Base-by-base conservation (phyloP, 2,329 filamentous ascomycete species). In the Colletotrichum sp. region DNA sequence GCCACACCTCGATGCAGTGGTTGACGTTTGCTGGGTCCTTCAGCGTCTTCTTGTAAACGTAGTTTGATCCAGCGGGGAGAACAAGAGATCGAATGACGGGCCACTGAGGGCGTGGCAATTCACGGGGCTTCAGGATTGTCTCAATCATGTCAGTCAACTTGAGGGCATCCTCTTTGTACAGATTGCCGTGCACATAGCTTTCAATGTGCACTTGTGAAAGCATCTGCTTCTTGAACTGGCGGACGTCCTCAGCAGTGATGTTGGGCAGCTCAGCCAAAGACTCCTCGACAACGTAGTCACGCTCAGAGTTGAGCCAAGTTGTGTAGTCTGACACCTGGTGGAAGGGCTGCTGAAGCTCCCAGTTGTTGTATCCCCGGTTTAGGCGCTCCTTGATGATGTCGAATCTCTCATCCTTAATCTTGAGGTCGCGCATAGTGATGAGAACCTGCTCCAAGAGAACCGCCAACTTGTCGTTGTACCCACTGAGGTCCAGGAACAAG, bases 381-480 rank as follows among this genome's bases (percentile, higher is more conserved):
- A 97, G 85, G 14, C 95, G 92, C 83, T 99, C 97, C 83, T 98
- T 97, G 84, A 98, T 92, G 79, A 98, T 96, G 64, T 94, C 91
- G 81, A 98, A 99, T 3, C 97, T 92, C 71, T 97, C 96, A n/a
- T 95, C 90, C 77, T 93, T 94, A 78, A 98, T 90, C 48, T 96
- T 92, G 7, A 98, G 88, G 79, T 98, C 94, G 66, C 95, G 92
- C 90, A 98, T 94, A 12, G 94, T 96, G 14, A 92, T 86, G 30
- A 98, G 87, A 5, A 98, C 95, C 82, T 98, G 97, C 82, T 98
- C 95, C 62, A 99, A 85, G 28, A 99, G 89, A 1, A 98, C 95
- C 0, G 94, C 89, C 81, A 99, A 92, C 87, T 99, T 99, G 84
- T 99, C 97, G 79, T 98, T 99, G 86, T 98, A 99, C 0, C 97